Evolutionary conservation across 768 basidiomycete genomes (phyloP).

Genomic region (Amanita jacksonii): DNA sequence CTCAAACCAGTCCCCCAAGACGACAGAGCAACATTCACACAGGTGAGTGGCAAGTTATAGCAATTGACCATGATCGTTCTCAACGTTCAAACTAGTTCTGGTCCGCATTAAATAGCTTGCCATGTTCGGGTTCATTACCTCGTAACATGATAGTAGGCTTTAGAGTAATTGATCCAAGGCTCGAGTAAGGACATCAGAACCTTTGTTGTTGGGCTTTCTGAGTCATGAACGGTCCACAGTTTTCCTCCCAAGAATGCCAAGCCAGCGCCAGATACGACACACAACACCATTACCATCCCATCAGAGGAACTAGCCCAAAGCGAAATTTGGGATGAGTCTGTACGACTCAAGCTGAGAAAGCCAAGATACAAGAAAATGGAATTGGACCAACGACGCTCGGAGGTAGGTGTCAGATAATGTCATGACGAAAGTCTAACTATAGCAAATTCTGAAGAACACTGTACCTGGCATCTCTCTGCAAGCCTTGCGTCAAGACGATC

Average conservation of each 20-base stretch:
- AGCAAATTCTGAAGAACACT: constrained; percentile 37
- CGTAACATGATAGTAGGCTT: constrained; percentile 73
- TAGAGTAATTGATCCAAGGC: constrained; percentile 75
- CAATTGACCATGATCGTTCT: neutral
- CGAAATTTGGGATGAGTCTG: constrained; percentile 62
- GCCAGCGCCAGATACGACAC: constrained; percentile 18
- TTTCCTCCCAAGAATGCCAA: constrained; percentile 79
- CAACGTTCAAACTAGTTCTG: constrained; percentile 44
- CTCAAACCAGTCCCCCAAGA: constrained; percentile 41
- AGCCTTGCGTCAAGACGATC: constrained; percentile 66
- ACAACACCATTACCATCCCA: constrained; percentile 38
- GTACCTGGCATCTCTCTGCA: constrained; percentile 70
- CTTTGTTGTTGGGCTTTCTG: neutral
- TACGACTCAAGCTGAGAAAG: constrained; percentile 41
- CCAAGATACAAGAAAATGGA: constrained; percentile 77
- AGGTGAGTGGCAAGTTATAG: constrained; percentile 28
- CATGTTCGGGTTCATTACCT: constrained; percentile 58
- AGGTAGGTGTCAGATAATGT: constrained; percentile 33
- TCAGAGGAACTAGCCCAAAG: constrained; percentile 50
- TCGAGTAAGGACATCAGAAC: constrained; percentile 44
- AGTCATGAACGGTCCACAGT: constrained; percentile 27
- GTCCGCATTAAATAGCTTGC: constrained; percentile 48
- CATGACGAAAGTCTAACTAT: neutral
- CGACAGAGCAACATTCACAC: constrained; percentile 43
- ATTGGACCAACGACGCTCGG: constrained; percentile 70